These are phyloP conservation scores for Penicillium silybi DNA, from an alignment of 495 filamentous ascomycete genomes.

Conservation along the genomic window DNA sequence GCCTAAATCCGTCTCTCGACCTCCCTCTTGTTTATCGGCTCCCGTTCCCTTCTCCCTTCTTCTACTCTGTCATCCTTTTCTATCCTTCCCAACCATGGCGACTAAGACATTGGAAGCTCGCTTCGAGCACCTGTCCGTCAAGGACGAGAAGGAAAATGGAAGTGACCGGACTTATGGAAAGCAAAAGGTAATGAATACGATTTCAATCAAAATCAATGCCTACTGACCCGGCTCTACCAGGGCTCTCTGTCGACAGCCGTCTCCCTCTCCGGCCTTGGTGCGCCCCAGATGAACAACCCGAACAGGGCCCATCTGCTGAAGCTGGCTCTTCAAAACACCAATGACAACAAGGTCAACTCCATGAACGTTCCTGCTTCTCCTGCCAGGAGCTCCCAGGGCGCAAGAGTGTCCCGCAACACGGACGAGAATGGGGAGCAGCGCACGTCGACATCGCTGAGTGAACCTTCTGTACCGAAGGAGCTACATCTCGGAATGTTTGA, in stretches of 20 bases:
- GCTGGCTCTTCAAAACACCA: conserved; percentile 73
- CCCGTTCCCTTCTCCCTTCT: not conserved
- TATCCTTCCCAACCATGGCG: conserved; percentile 41
- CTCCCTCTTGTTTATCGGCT: not conserved
- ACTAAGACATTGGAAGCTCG: conserved; percentile 68
- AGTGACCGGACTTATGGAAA: conserved; percentile 54
- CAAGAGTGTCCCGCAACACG: conserved; percentile 42
- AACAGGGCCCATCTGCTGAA: conserved; percentile 72
- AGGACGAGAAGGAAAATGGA: conserved; percentile 68
- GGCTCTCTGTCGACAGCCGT: conserved; percentile 48
- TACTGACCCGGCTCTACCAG: conserved; percentile 30
- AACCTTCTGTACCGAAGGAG: conserved; percentile 60
- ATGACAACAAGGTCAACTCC: conserved; percentile 50
- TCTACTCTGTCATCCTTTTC: conserved; percentile 4
- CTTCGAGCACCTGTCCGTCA: conserved; percentile 77
- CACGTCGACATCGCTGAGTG: conserved; percentile 51
- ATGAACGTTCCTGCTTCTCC: conserved; percentile 35
- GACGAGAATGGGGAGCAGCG: conserved; percentile 57
- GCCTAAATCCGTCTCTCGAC: not conserved
- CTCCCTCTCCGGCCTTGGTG: conserved; percentile 50
- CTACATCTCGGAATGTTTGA: conserved; percentile 99
- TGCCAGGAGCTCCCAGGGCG: conserved; percentile 31
- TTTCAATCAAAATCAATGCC: not conserved
- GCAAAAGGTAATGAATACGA: conserved; percentile 54
- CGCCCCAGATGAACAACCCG: conserved; percentile 51